Base-by-base conservation (phyloP, 306 rosid species). In the Hippophae tibetana region DNA sequence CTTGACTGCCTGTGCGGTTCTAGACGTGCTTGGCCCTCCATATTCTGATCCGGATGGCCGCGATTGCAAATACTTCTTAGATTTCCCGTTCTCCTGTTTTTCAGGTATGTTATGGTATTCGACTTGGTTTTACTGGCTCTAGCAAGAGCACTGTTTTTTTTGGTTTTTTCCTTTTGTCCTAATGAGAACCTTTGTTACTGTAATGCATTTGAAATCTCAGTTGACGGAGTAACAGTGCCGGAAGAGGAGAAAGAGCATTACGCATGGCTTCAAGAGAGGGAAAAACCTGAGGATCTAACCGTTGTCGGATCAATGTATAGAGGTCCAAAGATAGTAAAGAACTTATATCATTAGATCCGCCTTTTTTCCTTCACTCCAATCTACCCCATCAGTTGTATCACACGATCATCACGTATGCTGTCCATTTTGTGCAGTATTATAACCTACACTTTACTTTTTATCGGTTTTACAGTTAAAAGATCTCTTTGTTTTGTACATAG, bases 1-100 rank as follows among this genome's bases (percentile, higher is more conserved):
- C 6, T 84, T 92, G 81, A 87, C 95, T 5, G 90, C 97, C 0
- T 92, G 99, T 40, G 97, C 95, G 1, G 78, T 92, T 67, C 78
- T 92, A 1, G 99, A 92, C 57, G 99, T 92, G 63, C 93, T 92
- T 18, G 99, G 99, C 47, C 99, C 99, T 7, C 99, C 99, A 1
- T 92, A 92, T 74, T 76, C 79, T 5, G 95, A 88, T 72, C 64
- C 74, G 1, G 86, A 83, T 7, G 99, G 89, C 25, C 83, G 99
- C 46, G 93, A 83, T 62, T 92, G 99, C 89, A 74, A 84, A 9
- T 92, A 92, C 70, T 92, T 82, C 76, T 79, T 55, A 0, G 76
- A 78, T 23, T 70, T 56, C 43, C 95, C 94, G 1, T 73, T 82
- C 57, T 50, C 93, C 64, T 48, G 73, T 43, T 75, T 92, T 52